Conservation (phyloP, 495 filamentous ascomycete genomes). For the Penicillium ucsense region DNA sequence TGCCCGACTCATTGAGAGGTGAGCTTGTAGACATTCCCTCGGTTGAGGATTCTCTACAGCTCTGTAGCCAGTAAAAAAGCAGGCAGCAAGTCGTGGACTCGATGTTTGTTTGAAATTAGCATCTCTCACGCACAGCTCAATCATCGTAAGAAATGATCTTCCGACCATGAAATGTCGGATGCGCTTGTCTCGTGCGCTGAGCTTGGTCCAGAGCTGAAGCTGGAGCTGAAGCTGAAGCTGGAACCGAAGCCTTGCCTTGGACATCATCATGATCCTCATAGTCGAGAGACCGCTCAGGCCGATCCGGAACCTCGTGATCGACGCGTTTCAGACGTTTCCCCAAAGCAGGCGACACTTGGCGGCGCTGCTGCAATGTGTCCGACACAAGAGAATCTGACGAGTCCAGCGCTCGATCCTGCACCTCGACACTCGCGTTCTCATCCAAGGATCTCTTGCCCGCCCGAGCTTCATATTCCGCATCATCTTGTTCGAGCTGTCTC, state of each 20-base stretch:
- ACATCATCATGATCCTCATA: conserved; percentile 7
- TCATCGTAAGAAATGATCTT: conserved; percentile 34
- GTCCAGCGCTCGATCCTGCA: not conserved
- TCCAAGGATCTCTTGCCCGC: conserved; percentile 10
- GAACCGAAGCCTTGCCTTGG: too few relatives aligned
- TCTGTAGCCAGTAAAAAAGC: too few relatives aligned
- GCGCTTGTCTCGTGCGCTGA: not conserved
- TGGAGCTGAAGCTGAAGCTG: too few relatives aligned
- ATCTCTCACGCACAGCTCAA: conserved; percentile 8
- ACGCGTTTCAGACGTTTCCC: not conserved
- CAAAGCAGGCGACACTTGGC: too few relatives aligned
- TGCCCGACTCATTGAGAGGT: too few relatives aligned
- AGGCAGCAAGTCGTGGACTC: too few relatives aligned
- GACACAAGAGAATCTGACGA: too few relatives aligned
- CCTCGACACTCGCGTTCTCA: not conserved
- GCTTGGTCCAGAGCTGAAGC: too few relatives aligned
- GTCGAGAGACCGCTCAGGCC: conserved; percentile 2
- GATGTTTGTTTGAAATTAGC: too few relatives aligned
- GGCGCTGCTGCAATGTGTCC: too few relatives aligned
- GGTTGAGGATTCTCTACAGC: too few relatives aligned
- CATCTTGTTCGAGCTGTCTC: conserved; percentile 29
- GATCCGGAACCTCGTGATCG: not conserved
- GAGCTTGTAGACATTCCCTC: too few relatives aligned
- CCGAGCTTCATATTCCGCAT: conserved; percentile 15
- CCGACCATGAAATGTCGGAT: conserved; percentile 10